Evolutionary conservation across 2,329 filamentous ascomycete genomes (phyloP), one percentile per base, ranked within the genome.

Genomic region (Annulohypoxylon truncatum): DNA sequence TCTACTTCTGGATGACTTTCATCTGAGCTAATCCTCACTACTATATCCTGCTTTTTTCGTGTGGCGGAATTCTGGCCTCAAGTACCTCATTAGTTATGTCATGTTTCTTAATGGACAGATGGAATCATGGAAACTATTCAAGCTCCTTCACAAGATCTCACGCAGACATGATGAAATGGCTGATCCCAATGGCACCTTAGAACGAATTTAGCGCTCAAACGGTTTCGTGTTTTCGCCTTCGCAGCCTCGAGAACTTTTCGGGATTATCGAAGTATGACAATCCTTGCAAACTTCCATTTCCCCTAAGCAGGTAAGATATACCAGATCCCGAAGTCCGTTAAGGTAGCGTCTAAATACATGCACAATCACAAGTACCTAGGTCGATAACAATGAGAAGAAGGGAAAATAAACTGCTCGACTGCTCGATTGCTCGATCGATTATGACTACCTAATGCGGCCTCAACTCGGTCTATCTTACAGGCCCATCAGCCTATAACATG

Each of bases 401-500:
- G 12, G 38, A 15, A 18, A 46, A 12, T 8, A 46, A 24, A 42
- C 28, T 10, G 28, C 13, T n/a, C n/a, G n/a, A n/a, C n/a, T n/a
- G n/a, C n/a, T n/a, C n/a, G n/a, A n/a, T n/a, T n/a, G n/a, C n/a
- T 24, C 22, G 26, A 31, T 53, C 20, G 12, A 35, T 29, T 51
- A 46, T 50, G 12, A 22, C 1, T n/a, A n/a, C n/a, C n/a, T n/a
- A n/a, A 54, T 58, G 55, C 62, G 62, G 62, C 59, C 57, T 59
- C 55, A 60, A 60, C 54, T 66, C 62, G 62, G 66, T 65, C 66
- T 54, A 66, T 66, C 60, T 63, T 42, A 65, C 48, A 15, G 28
- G 28, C 15, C 51, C 48, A 47, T 61, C 55, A 52, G 51, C 44
- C 55, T 53, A 47, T 64, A 61, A 60, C 59, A 38, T 54, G 52